These are phyloP conservation scores for Panaeolus cyanescens DNA, from an alignment of 768 basidiomycete species.

Conservation along the genomic window DNA sequence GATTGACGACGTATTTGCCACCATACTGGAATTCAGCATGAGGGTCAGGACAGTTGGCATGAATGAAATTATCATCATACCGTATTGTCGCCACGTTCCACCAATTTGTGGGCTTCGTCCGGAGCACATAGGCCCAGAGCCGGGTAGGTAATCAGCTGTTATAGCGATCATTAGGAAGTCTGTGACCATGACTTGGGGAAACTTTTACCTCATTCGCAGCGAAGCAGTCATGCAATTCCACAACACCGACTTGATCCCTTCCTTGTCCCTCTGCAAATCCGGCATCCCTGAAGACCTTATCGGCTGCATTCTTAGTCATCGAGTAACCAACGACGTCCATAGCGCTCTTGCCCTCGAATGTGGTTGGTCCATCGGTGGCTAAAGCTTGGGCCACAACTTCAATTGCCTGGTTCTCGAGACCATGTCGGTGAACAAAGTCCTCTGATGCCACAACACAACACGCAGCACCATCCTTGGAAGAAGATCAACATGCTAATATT, in stretches of 20 bases:
- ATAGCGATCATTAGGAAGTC: neutral
- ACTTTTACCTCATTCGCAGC: conserved; percentile 71
- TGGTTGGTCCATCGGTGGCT: conserved; percentile 62
- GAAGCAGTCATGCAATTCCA: conserved; percentile 89
- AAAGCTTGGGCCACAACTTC: conserved; percentile 73
- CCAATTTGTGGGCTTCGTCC: conserved; percentile 72
- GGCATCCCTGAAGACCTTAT: conserved; percentile 70
- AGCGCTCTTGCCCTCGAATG: conserved; percentile 68
- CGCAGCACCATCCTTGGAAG: conserved; percentile 66
- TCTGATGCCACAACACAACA: conserved; percentile 81
- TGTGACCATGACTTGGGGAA: neutral
- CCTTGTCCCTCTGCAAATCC: conserved; percentile 66
- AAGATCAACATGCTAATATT: conserved; percentile 2
- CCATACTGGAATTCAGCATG: conserved; percentile 54
- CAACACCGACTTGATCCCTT: conserved; percentile 76
- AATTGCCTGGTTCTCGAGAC: conserved; percentile 84
- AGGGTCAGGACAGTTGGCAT: neutral
- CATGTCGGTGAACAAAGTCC: conserved; percentile 69
- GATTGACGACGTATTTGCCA: conserved; percentile 84
- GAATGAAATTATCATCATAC: conserved; percentile 37
- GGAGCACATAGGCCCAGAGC: conserved; percentile 71
- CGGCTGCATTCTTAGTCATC: conserved; percentile 72
- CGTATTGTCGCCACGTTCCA: conserved; percentile 79
- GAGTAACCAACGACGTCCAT: conserved; percentile 84
- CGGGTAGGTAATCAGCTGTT: conserved; percentile 77